Conservation (phyloP, 305 asterid genomes). For the Vinca major region DNA sequence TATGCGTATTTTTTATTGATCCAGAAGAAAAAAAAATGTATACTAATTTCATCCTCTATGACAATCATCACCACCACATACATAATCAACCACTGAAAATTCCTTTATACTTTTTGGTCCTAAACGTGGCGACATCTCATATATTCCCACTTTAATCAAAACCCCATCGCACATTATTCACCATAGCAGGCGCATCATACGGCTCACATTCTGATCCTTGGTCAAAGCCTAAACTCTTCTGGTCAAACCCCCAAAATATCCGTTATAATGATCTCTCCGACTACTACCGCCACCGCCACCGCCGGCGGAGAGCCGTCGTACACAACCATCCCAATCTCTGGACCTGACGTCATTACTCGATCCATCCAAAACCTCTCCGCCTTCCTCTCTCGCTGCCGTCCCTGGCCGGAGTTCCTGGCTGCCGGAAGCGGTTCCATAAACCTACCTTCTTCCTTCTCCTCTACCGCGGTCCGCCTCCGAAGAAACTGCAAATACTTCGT, state of each 20-base stretch:
- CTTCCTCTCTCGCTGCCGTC: constrained; percentile 53
- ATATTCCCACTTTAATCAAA: background rate
- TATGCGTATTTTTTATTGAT: too few species aligned
- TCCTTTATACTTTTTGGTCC: background rate
- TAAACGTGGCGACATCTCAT: background rate
- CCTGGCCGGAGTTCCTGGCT: constrained; percentile 73
- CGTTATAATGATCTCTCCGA: constrained; percentile 37
- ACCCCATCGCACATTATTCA: background rate
- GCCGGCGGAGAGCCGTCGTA: constrained; percentile 29
- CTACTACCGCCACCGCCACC: constrained; percentile 1
- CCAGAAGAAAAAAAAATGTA: too few species aligned
- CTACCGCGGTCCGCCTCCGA: constrained; percentile 40
- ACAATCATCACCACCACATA: too few species aligned
- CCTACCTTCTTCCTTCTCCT: constrained; percentile 43
- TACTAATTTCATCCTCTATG: too few species aligned
- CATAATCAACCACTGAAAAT: background rate
- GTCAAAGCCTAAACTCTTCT: constrained; percentile 10
- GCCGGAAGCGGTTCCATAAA: constrained; percentile 31
- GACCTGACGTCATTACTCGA: constrained; percentile 43
- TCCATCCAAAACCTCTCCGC: constrained; percentile 58
- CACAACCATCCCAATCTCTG: constrained; percentile 74
- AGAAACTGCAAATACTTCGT: constrained; percentile 49
- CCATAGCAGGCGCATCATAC: background rate
- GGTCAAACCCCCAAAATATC: constrained; percentile 13
- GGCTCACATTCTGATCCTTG: background rate